A percentile compares a stretch with the other conserved stretches of the same genome.
These are phyloP conservation scores for Phylloporus sp. DNA, from an alignment of 768 basidiomycete species.

Conservation along the genomic window DNA sequence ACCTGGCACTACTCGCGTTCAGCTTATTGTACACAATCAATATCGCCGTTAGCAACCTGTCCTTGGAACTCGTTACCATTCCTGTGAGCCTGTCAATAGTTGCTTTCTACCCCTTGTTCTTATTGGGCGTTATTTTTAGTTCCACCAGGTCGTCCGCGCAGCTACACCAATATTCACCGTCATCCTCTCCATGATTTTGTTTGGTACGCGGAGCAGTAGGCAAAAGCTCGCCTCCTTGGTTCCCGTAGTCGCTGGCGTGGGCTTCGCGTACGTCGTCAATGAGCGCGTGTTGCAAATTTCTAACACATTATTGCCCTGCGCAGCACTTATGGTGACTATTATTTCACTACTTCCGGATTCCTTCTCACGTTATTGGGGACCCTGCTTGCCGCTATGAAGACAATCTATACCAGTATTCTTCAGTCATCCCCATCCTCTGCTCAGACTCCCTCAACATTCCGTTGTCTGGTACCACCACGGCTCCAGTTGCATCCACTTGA, in stretches of 20 bases:
- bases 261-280: constrained; percentile 60
- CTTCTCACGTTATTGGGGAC: constrained; percentile 88
- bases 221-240: constrained; percentile 68
- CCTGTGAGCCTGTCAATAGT: constrained; percentile 54
- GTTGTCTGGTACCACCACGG: constrained; percentile 29
- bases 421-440: constrained; percentile 42
- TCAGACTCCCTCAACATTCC: constrained; percentile 13
- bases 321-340: constrained; percentile 95
- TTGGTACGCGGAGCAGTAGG: constrained; percentile 55
- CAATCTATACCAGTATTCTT: constrained; percentile 82
- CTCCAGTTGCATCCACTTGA: constrained; percentile 71
- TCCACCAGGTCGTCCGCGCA: constrained; percentile 95
- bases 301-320: neutral
- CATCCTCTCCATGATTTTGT: constrained; percentile 64
- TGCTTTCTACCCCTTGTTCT: neutral
- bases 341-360: constrained; percentile 82
- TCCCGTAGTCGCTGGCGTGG: constrained; percentile 88
- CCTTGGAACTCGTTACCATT: constrained; percentile 82
- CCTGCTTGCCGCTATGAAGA: constrained; percentile 88
- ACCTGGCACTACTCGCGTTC: constrained; percentile 69
- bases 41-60: constrained; percentile 91
- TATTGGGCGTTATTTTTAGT: constrained; percentile 42
- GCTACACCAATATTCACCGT: constrained; percentile 92
- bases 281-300: neutral
- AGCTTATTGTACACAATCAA: constrained; percentile 91